A percentile compares a stretch with the other conserved stretches of the same genome.
Evolutionary conservation across 1,284 basidiomycete species (phyloP).

Genomic region (Uromyces viciae-fabae): DNA sequence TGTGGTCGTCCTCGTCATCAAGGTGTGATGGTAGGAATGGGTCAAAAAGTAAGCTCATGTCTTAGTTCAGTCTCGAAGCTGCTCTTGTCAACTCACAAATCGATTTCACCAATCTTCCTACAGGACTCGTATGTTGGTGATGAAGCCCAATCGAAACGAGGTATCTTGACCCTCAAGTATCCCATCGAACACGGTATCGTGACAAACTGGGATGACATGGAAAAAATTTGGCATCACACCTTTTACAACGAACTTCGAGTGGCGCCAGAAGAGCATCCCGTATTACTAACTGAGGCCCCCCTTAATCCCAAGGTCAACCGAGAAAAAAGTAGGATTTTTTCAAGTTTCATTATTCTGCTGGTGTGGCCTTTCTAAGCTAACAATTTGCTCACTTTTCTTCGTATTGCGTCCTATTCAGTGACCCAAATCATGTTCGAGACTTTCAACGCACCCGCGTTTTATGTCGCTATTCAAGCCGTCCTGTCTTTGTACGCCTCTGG

Average conservation of each 20-base stretch:
- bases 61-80: background rate
- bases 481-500: conserved; percentile 88
- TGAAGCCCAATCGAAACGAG: conserved; percentile 91
- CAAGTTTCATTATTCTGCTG: background rate
- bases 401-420: conserved; percentile 28
- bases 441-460: conserved; percentile 89
- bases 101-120: conserved; percentile 54
- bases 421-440: conserved; percentile 98
- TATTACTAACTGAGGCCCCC: conserved; percentile 88
- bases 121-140: conserved; percentile 60
- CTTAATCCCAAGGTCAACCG: conserved; percentile 91
- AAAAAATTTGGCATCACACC: conserved; percentile 78
- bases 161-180: conserved; percentile 84
- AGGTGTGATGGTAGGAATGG: conserved; percentile 74
- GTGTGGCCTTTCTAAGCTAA: background rate
- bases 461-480: conserved; percentile 88
- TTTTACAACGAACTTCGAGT: conserved; percentile 60
- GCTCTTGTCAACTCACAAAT: background rate
- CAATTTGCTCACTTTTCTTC: background rate
- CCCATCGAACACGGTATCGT: conserved; percentile 67
- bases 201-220: conserved; percentile 96
- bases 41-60: conserved; percentile 52
- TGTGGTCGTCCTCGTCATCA: conserved; percentile 87
- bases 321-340: conserved; percentile 70
- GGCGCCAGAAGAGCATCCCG: conserved; percentile 78